Conservation (phyloP, 2,329 filamentous ascomycete species). For the Taxawa tesnikishii region DNA sequence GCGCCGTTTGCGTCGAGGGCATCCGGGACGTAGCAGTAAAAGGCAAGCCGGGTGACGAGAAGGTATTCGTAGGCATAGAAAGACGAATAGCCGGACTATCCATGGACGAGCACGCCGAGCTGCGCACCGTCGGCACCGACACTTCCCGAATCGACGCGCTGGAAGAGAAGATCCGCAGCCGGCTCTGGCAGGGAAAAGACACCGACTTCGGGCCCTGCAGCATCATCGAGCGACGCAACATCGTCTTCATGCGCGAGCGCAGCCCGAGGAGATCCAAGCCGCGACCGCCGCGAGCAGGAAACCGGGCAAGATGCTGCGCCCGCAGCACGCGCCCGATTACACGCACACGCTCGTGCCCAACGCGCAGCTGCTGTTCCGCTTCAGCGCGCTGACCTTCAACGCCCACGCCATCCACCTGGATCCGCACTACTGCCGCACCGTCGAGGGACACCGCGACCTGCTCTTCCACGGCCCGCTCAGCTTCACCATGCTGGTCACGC, state of each 20-base stretch:
- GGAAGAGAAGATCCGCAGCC: conserved; percentile 23
- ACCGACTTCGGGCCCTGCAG: conserved; percentile 28
- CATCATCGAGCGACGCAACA: conserved; percentile 45
- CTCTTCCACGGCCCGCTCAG: conserved; percentile 82
- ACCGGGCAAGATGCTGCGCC: conserved; percentile 26
- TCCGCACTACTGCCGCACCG: conserved; percentile 50
- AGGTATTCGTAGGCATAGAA: conserved; percentile 50
- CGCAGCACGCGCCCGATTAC: conserved; percentile 40
- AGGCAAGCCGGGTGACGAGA: conserved; percentile 38
- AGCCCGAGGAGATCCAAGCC: conserved; percentile 22
- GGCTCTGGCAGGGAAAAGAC: conserved; percentile 31
- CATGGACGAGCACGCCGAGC: conserved; percentile 16
- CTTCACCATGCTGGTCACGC: conserved; percentile 62
- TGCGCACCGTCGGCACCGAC: conserved; percentile 11
- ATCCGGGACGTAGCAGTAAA: conserved; percentile 36
- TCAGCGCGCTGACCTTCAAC: conserved; percentile 84
- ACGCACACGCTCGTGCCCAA: conserved; percentile 53
- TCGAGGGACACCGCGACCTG: conserved; percentile 63
- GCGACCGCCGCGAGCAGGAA: conserved; percentile 16
- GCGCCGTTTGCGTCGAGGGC: conserved; percentile 34
- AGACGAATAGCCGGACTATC: conserved; percentile 30
- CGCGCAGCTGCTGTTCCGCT: conserved; percentile 68
- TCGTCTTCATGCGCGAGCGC: conserved; percentile 51
- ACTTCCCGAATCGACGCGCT: conserved; percentile 2
- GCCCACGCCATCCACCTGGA: conserved; percentile 86